Conservation (phyloP, 2,329 filamentous ascomycete genomes). For the Neobulgaria alba region DNA sequence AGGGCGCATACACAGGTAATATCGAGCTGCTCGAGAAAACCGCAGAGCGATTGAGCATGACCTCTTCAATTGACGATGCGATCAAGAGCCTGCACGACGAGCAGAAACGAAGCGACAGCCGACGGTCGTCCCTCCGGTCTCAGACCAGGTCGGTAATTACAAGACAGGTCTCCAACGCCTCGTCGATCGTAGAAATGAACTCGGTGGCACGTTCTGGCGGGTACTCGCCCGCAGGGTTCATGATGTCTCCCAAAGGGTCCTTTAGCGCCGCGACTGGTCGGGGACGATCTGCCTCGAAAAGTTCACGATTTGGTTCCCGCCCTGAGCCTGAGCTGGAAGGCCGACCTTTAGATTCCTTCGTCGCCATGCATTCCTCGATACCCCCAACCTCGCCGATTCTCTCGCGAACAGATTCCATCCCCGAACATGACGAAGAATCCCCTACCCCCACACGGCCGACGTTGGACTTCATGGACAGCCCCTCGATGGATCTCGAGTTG, state of each 20-base stretch:
- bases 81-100: conserved; percentile 66
- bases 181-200: conserved; percentile 63
- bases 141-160: conserved; percentile 26
- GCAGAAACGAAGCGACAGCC: conserved; percentile 61
- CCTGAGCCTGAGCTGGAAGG: conserved; percentile 29
- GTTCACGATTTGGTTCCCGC: conserved; percentile 31
- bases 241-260: conserved; percentile 59
- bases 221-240: conserved; percentile 59
- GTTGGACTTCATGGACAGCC: conserved; percentile 12
- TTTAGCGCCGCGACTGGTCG: conserved; percentile 39
- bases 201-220: conserved; percentile 57
- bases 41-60: conserved; percentile 64
- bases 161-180: conserved; percentile 40
- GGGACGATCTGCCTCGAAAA: conserved; percentile 46
- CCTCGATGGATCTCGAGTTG: conserved; percentile 4
- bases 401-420: conserved; percentile 19
- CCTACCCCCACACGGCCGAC: conserved; percentile 19
- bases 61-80: conserved; percentile 67
- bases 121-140: conserved; percentile 51
- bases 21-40: conserved; percentile 68
- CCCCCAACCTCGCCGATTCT: conserved; percentile 16
- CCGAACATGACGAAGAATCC: conserved; percentile 22
- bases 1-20: conserved; percentile 55
- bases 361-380: conserved; percentile 16
- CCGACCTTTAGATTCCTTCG: conserved; percentile 27